Base-by-base conservation (phyloP, 106 monocot genomes). In the Xerophyta viscosa region DNA sequence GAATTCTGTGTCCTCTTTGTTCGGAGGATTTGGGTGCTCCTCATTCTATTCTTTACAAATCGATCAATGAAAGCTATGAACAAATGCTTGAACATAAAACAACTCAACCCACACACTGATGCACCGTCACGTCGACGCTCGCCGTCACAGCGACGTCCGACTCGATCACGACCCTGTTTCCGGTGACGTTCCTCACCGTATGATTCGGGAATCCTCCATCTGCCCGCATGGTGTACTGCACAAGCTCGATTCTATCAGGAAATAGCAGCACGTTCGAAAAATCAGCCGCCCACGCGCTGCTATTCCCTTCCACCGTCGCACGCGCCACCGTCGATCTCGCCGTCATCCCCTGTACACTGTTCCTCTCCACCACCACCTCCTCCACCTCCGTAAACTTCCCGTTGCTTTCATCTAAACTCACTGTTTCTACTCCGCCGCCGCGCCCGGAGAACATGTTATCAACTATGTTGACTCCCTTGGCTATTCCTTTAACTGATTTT, bases 401-500 rank as follows among this genome's bases (percentile, higher is more conserved):
- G 6, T n/a, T 31, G 9, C 67, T 57, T 18, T 73, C 80, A 30
- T 82, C 82, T 54, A 88, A 45, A 9, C 19, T 5, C 1, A 88
- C 78, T 13, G 75, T 88, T 9, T 68, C 54, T 2, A 56, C 49
- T 3, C 65, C 68, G 1, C 45, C 58, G 4, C 41, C 65, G 8
- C 44, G 2, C 15, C 84, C 87, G 45, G 64, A 57, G 62, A 88
- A 88, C 52, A 82, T 54, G 69, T 82, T 88, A 59, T 69, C 75
- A 13, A 78, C 71, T 14, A 88, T 69, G 27, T 54, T 51, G 0
- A 88, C 71, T 0, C 71, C 70, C 12, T 48, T 57, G 23, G 60
- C 49, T 31, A 48, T 57, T 13, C 87, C 87, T 0, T 68, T 50
- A 12, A 82, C 58, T 8, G 82, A 65, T 20, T 56, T 77, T n/a